Base-by-base conservation (phyloP, 176 grass and related monocot species). In the Aechmea fasciata region DNA sequence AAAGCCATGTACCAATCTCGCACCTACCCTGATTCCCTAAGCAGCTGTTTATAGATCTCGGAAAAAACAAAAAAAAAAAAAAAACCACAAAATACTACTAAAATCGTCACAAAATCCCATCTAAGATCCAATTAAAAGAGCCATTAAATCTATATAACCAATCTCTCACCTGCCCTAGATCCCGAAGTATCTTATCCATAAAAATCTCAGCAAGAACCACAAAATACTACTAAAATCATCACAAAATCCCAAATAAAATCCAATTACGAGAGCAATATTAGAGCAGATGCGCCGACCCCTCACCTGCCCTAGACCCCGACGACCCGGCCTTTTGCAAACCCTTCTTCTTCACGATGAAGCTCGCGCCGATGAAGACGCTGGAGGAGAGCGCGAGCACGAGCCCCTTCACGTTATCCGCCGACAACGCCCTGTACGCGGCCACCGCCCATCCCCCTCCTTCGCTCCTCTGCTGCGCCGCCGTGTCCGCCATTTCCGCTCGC, bases 331-430 rank as follows among this genome's bases (percentile, higher is more conserved):
- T 88, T 65, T 74, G 64, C 75, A 91, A 81, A 14, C 91, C 91
- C 84, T 87, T 75, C 88, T 91, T 91, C 80, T 87, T 87, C 50
- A 91, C 63, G 54, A 91, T 86, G 67, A 91, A 91, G 71, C 88
- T 91, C 7, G 74, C 78, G 23, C 88, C 88, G 74, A 91, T 91
- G 74, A 91, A 91, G 73, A 85, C 63, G 54, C 91, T 96, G 1
- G 91, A 96, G 10, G 91, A 96, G 66, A 90, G 73, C 17, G 91
- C 91, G 24, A 96, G 91, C 25, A 82, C 68, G 65, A 96, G 81
- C 19, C 91, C 91, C 55, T 72, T 91, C 59, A 78, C 79, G 83
- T 91, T 96, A 81, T 96, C 91, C 62, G 69, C 69, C 64, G 85
- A 91, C 88, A 96, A 85, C 68, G 59, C 91, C 77, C 61, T 84